Evolutionary conservation across 495 filamentous ascomycete genomes (phyloP), one percentile per base, ranked within the genome.

Genomic region (Mycothermus thermophilus): DNA sequence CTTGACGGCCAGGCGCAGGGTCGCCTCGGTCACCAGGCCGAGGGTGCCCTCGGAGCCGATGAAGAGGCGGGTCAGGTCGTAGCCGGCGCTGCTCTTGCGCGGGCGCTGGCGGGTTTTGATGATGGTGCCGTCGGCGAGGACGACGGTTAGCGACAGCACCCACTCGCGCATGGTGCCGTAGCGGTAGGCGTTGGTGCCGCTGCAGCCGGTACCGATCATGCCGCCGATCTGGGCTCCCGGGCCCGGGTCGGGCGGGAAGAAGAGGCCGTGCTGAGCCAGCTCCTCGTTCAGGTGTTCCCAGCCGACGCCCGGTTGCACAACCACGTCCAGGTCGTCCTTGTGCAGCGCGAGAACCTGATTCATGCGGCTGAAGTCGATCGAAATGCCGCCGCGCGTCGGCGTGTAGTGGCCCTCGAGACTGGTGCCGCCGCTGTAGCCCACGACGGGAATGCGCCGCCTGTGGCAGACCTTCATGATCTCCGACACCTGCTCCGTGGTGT

Each of bases 91-190:
- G 22, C 75, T 80, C 61, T 95, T 95, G 28, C 73, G 54, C 10
- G 80, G 80, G 7, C 80, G 60, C 47, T 79, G 77, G 29, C 77
- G 64, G 4, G 88, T 95, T 59, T 92, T 93, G 54, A 97, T 84
- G 21, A 95, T 61, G 5, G 79, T 83, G 27, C 90, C 88, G 54
- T 97, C 86, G 3, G 88, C 87, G 26, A 95, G 64, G 0, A 97
- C 90, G 8, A 93, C 83, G 0, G 88, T 97, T 16, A 97, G 61
- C 30, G 74, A 79, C 17, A 95, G 61, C 0, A 95, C 88, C 85
- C 87, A 95, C 48, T 96, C 88, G 42, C 83, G 77, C 88, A 95
- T 96, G 0, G 88, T 93, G 1, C 88, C 88, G 52, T 94, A 96
- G 16, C 83, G 69, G 48, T 92, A 86, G 11, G 88, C 79, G 55